These are phyloP conservation scores for Actinomortierella ambigua DNA, from an alignment of 371 early-diverging fungal species.

Conservation along the genomic window DNA sequence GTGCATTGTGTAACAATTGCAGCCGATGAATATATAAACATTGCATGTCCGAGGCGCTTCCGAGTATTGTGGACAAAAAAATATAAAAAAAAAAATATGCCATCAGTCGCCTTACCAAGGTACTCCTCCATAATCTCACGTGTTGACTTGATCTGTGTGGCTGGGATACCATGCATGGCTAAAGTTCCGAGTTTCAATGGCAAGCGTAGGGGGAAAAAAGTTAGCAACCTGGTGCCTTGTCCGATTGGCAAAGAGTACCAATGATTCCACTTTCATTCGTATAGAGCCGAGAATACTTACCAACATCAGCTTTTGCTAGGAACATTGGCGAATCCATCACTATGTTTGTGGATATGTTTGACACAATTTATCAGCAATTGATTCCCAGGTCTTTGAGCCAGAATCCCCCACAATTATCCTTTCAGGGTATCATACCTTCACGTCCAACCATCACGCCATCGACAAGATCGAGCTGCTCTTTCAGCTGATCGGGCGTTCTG, in stretches of 20 bases:
- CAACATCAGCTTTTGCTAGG: slow-evolving; percentile 47
- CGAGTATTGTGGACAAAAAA: too few species aligned
- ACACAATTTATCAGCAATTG: slow-evolving; percentile 6
- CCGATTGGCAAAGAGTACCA: not conserved
- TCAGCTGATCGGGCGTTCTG: slow-evolving; percentile 50
- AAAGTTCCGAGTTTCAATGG: not conserved
- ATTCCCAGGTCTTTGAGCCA: not conserved
- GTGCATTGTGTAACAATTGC: too few species aligned
- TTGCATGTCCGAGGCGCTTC: too few species aligned
- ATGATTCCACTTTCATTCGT: not conserved
- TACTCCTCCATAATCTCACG: slow-evolving; percentile 50
- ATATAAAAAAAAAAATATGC: too few species aligned
- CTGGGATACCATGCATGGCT: slow-evolving; percentile 45
- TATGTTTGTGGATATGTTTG: slow-evolving; percentile 37
- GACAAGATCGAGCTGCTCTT: slow-evolving; percentile 49
- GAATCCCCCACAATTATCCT: not conserved
- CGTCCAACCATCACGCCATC: slow-evolving; percentile 85
- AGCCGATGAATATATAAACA: too few species aligned
- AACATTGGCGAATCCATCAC: slow-evolving; percentile 58
- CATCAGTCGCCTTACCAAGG: slow-evolving; percentile 46
- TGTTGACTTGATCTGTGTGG: slow-evolving; percentile 36
- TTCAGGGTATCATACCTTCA: slow-evolving; percentile 51
- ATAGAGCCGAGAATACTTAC: slow-evolving; percentile 5
- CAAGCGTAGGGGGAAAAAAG: too few species aligned
- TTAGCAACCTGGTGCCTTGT: too few species aligned